A percentile compares a stretch with the other conserved stretches of the same genome.
Evolutionary conservation across 768 basidiomycete species (phyloP).

Genomic region (Fistulinella prunicolor): DNA sequence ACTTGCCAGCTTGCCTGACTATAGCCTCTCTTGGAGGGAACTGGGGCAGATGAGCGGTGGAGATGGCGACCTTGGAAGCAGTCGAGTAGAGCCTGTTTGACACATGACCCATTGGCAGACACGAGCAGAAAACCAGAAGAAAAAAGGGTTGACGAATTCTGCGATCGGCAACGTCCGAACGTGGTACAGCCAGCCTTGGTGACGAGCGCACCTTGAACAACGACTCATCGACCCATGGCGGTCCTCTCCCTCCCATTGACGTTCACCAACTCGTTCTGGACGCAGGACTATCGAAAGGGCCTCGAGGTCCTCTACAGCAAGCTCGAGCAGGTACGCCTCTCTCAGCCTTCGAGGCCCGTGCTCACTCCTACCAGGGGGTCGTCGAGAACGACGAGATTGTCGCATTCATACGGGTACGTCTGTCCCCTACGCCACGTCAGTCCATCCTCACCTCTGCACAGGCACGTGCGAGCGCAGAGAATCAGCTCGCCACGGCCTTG

Average conservation of each 20-base stretch:
- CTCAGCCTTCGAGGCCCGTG: neutral
- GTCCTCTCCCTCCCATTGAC: slow-evolving; percentile 84
- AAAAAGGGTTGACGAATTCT: neutral
- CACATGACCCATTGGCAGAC: slow-evolving; percentile 53
- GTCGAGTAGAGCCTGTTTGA: slow-evolving; percentile 41
- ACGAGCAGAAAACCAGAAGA: slow-evolving; percentile 9
- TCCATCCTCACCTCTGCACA: slow-evolving; percentile 30
- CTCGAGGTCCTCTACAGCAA: slow-evolving; percentile 74
- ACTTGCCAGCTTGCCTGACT: slow-evolving; percentile 31
- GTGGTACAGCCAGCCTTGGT: too few species aligned
- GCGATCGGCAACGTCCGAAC: slow-evolving; percentile 31
- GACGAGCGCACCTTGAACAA: too few species aligned
- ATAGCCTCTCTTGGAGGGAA: slow-evolving; percentile 65
- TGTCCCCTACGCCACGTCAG: neutral
- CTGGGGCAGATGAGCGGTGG: slow-evolving; percentile 48
- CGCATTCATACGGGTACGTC: slow-evolving; percentile 73
- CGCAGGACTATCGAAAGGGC: slow-evolving; percentile 83
- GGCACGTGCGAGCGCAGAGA: slow-evolving; percentile 74
- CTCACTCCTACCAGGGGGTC: slow-evolving; percentile 52
- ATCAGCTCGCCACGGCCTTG: slow-evolving; percentile 57
- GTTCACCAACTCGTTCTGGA: slow-evolving; percentile 94
- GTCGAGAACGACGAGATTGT: slow-evolving; percentile 82
- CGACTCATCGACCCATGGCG: slow-evolving; percentile 52
- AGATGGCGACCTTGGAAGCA: slow-evolving; percentile 52
- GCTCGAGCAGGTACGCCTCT: slow-evolving; percentile 65